Conservation (phyloP, 257 asterid genomes). For the Solanum peruvianum region DNA sequence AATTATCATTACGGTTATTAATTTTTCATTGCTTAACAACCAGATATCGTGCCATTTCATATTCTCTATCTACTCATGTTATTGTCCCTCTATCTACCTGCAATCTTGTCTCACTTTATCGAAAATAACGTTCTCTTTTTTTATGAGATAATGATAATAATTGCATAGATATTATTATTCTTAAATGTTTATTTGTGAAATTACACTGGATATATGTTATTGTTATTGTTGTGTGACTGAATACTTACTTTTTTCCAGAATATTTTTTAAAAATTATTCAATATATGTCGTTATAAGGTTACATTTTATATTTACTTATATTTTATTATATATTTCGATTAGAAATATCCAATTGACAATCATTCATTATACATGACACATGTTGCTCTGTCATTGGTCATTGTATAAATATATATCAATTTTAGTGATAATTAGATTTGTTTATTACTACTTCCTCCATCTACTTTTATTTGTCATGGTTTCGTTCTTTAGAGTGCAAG, state of each 20-base stretch:
- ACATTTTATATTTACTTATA: background rate
- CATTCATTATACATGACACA: too few relatives aligned
- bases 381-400: background rate
- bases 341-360: too few relatives aligned
- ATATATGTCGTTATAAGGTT: background rate
- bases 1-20: background rate
- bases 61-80: background rate
- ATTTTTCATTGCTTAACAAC: background rate
- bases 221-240: too few relatives aligned
- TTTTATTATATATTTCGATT: background rate
- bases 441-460: too few relatives aligned
- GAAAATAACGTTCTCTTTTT: background rate
- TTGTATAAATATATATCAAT: background rate
- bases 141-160: background rate
- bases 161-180: background rate
- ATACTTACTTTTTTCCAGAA: too few relatives aligned
- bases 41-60: background rate
- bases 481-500: too few relatives aligned
- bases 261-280: too few relatives aligned
- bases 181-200: too few relatives aligned
- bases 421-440: background rate
- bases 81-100: background rate
- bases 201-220: too few relatives aligned
- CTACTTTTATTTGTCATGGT: too few relatives aligned
- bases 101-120: background rate